Conservation (phyloP, 768 basidiomycete genomes). For the Lentinus brumalis region DNA sequence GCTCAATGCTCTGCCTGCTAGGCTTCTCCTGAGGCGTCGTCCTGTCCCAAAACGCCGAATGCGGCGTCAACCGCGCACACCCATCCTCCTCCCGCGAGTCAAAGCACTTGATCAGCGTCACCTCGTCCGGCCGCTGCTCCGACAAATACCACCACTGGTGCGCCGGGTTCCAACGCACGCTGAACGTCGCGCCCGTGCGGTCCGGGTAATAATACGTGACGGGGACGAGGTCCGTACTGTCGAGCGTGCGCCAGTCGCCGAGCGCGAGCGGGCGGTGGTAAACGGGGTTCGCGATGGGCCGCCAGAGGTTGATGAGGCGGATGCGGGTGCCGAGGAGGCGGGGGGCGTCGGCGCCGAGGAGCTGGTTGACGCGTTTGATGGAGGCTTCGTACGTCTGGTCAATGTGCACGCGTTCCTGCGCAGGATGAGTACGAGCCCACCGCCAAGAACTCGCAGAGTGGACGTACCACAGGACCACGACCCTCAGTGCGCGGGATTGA, state of each 20-base stretch:
- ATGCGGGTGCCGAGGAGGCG: conserved; percentile 42
- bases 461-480: conserved; percentile 38
- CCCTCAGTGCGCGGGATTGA: conserved; percentile 10
- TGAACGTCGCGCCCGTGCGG: conserved; percentile 38
- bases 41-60: conserved; percentile 43
- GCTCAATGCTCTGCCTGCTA: conserved; percentile 46
- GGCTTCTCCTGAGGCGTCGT: conserved; percentile 38
- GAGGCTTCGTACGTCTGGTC: conserved; percentile 45
- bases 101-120: conserved; percentile 46
- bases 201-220: conserved; percentile 39
- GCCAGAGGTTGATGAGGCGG: conserved; percentile 51
- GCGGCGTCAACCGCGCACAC: conserved; percentile 43
- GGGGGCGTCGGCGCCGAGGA: conserved; percentile 44
- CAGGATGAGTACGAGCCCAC: not conserved
- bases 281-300: conserved; percentile 43
- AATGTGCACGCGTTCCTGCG: conserved; percentile 43
- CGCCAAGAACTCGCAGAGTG: not conserved
- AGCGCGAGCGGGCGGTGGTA: conserved; percentile 44
- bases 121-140: conserved; percentile 44
- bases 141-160: conserved; percentile 44
- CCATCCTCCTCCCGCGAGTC: conserved; percentile 40
- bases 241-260: conserved; percentile 42
- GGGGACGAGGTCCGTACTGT: conserved; percentile 40
- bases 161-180: conserved; percentile 37
- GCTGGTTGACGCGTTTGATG: conserved; percentile 39